Percentiles rank a stretch among this genome's conserved stretches.
phyloP scores from a whole-genome alignment of 1,139 yeast genomes.

The Geotrichum cucujoidarum region DNA sequence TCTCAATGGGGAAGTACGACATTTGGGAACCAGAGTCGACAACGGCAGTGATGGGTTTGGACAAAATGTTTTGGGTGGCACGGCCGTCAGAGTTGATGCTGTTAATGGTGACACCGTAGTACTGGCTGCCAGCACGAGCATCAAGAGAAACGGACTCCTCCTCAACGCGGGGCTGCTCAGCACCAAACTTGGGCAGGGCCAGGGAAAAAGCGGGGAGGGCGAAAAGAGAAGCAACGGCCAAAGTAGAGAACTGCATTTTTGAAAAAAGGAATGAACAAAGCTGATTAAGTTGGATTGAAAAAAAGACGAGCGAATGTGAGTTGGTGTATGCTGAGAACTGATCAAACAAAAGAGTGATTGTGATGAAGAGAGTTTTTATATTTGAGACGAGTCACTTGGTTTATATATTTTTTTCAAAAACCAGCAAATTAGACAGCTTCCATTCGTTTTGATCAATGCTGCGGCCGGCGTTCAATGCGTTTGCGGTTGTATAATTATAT shows the following conservation, averaged over 20 bases:
- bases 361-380: neutral
- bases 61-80: slow-evolving; percentile 36
- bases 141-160: slow-evolving; percentile 37
- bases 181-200: slow-evolving; percentile 44
- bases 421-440: no score
- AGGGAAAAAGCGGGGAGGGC: slow-evolving; percentile 7
- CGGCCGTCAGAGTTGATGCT: slow-evolving; percentile 36
- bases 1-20: slow-evolving; percentile 47
- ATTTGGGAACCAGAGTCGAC: slow-evolving; percentile 68
- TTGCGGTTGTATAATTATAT: no score
- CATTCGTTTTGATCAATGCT: no score
- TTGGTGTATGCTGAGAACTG: neutral
- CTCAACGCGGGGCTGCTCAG: slow-evolving; percentile 43
- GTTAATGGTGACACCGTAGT: slow-evolving; percentile 47
- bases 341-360: no score
- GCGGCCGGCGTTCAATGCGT: no score
- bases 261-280: neutral
- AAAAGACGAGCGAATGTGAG: neutral
- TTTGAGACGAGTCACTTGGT: no score
- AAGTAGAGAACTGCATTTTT: slow-evolving; percentile 9
- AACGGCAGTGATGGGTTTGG: slow-evolving; percentile 42
- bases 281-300: neutral
- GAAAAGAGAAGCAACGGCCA: slow-evolving; percentile 11
- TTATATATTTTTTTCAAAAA: no score
- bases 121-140: slow-evolving; percentile 38